phyloP scores from a whole-genome alignment of 2,329 filamentous ascomycete genomes.

The Microdochium paspali region DNA sequence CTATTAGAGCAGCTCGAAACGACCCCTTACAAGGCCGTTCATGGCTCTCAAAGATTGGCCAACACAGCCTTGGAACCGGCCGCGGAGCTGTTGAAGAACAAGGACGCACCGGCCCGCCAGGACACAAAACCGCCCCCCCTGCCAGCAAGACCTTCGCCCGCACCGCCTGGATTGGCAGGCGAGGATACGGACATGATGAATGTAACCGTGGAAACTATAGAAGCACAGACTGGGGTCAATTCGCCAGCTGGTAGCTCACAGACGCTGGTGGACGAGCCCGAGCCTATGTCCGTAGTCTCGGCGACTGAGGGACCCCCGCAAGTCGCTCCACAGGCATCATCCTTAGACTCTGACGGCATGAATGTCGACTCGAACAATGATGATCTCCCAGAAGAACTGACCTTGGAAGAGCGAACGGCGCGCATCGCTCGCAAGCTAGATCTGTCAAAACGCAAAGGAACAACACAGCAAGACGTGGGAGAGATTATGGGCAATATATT shows the following conservation, averaged over 20 bases:
- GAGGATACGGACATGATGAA: slow-evolving; percentile 26
- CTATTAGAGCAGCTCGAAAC: slow-evolving; percentile 65
- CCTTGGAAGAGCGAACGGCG: slow-evolving; percentile 34
- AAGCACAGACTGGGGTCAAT: slow-evolving; percentile 25
- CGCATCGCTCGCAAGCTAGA: slow-evolving; percentile 28
- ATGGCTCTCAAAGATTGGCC: slow-evolving; percentile 68
- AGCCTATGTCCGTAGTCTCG: neutral
- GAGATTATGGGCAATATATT: slow-evolving; percentile 93
- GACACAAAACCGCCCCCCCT: slow-evolving; percentile 33
- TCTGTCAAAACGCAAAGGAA: slow-evolving; percentile 38
- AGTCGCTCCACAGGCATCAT: neutral
- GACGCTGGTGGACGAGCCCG: neutral
- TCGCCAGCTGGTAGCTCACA: slow-evolving; percentile 35
- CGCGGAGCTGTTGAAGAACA: slow-evolving; percentile 16
- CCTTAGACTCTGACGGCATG: neutral
- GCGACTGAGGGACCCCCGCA: neutral
- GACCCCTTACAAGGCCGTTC: slow-evolving; percentile 51
- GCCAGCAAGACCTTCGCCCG: slow-evolving; percentile 35
- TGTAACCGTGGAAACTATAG: slow-evolving; percentile 18
- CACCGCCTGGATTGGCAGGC: slow-evolving; percentile 17
- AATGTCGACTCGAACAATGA: slow-evolving; percentile 14
- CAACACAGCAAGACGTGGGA: slow-evolving; percentile 85
- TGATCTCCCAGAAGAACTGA: slow-evolving; percentile 15
- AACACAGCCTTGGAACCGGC: slow-evolving; percentile 63
- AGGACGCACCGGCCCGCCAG: neutral